These are phyloP conservation scores for Sporisorium iseilematis-ciliati DNA, from an alignment of 1,284 basidiomycete species.

Conservation along the genomic window DNA sequence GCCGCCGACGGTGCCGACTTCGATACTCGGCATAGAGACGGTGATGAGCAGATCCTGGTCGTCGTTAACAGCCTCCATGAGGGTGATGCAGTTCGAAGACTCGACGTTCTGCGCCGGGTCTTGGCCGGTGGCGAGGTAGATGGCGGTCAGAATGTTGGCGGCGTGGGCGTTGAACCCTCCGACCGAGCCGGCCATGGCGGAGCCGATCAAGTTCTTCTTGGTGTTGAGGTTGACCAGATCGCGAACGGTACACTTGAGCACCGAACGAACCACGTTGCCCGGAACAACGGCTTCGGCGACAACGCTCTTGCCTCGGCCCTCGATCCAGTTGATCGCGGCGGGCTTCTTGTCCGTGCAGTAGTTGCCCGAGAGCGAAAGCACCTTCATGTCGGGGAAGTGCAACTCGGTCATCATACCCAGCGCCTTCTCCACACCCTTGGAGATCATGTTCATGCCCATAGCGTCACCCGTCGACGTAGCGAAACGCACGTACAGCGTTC, in stretches of 20 bases:
- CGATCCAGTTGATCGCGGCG: conserved; percentile 99
- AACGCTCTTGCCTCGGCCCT: conserved; percentile 96
- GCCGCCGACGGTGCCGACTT: conserved; percentile 84
- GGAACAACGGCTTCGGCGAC: conserved; percentile 95
- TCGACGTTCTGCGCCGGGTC: conserved; percentile 99
- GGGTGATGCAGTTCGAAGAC: conserved; percentile 96
- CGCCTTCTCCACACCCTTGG: conserved; percentile 79
- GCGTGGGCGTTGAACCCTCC: conserved; percentile 99
- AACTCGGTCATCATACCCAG: conserved; percentile 81
- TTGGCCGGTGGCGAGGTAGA: conserved; percentile 96
- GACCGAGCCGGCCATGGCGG: conserved; percentile 95
- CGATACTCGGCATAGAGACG: conserved; percentile 69
- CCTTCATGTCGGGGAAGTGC: conserved; percentile 90
- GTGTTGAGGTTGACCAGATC: conserved; percentile 90
- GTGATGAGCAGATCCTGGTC: conserved; percentile 83
- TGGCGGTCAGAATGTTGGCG: conserved; percentile 92
- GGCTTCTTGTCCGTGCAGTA: conserved; percentile 99
- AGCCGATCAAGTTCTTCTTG: conserved; percentile 98
- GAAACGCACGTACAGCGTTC: conserved; percentile 92
- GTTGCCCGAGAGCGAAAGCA: conserved; percentile 94
- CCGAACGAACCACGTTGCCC: conserved; percentile 85
- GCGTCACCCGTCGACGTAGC: conserved; percentile 96
- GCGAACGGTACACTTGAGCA: conserved; percentile 94
- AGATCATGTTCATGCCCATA: conserved; percentile 99
- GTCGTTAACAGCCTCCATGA: conserved; percentile 95